Conservation (phyloP, 352 stramenopile species). For the Phytophthora vignae region DNA sequence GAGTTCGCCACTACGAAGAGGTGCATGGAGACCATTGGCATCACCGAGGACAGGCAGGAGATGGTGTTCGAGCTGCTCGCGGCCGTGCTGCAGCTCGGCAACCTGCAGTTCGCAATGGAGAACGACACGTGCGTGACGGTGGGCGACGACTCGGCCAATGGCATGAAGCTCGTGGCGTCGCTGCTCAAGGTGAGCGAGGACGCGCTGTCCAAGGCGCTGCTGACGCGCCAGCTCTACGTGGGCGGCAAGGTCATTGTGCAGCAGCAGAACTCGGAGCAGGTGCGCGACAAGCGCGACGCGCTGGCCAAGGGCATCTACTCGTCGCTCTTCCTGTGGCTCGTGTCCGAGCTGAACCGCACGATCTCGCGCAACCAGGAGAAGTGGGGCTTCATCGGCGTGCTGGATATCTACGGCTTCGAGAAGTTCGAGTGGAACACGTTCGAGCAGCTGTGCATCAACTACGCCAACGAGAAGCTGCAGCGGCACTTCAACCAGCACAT, state of each 20-base stretch:
- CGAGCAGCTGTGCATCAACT: slow-evolving; percentile 98
- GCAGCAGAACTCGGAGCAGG: slow-evolving; percentile 88
- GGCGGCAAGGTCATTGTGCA: slow-evolving; percentile 92
- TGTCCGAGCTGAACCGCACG: slow-evolving; percentile 90
- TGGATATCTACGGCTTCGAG: slow-evolving; percentile 99
- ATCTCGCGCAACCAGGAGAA: slow-evolving; percentile 86
- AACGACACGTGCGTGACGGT: slow-evolving; percentile 80
- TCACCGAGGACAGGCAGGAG: slow-evolving; percentile 79
- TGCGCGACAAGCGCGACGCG: slow-evolving; percentile 89
- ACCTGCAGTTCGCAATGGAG: slow-evolving; percentile 87
- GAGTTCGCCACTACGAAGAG: slow-evolving; percentile 87
- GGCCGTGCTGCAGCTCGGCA: slow-evolving; percentile 88
- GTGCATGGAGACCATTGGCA: slow-evolving; percentile 91
- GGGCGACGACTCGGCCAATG: slow-evolving; percentile 51
- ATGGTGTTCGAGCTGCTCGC: slow-evolving; percentile 90
- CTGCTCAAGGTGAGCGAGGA: slow-evolving; percentile 84
- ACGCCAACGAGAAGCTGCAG: slow-evolving; percentile 96
- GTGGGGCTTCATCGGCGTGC: slow-evolving; percentile 94
- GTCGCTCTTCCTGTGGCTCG: slow-evolving; percentile 92
- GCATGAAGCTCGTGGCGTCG: slow-evolving; percentile 71
- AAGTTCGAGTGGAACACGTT: slow-evolving; percentile 96
- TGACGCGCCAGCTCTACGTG: slow-evolving; percentile 88
- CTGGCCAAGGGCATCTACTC: slow-evolving; percentile 95
- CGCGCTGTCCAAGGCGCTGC: slow-evolving; percentile 72
- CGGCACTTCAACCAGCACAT: slow-evolving; percentile 96